Conservation (phyloP, 495 filamentous ascomycete species). For the Aspergillus campestris region DNA sequence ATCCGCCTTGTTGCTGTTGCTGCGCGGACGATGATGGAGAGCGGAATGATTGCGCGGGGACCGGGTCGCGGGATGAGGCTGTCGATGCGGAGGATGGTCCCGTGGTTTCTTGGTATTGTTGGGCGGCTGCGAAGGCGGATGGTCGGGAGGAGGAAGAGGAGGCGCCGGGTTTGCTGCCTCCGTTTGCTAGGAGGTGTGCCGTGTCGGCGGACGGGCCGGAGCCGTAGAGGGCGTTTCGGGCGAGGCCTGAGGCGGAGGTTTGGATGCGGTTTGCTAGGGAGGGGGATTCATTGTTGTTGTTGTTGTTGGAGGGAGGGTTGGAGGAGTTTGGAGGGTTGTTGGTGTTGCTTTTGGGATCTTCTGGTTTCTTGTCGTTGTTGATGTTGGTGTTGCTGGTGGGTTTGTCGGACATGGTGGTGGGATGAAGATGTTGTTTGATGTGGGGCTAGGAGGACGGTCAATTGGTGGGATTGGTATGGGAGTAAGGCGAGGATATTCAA, state of each 20-base stretch:
- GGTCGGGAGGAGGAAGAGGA: conserved; percentile 9
- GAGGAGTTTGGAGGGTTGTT: background rate
- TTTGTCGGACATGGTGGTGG: conserved; percentile 8
- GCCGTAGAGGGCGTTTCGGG: conserved; percentile 23
- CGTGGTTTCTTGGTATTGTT: conserved; percentile 5
- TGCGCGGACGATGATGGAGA: conserved; percentile 6
- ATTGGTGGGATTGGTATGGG: background rate
- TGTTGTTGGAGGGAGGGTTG: conserved; percentile 2
- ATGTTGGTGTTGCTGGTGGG: background rate
- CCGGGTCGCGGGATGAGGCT: background rate
- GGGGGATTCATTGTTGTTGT: conserved; percentile 2
- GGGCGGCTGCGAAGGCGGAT: conserved; percentile 13
- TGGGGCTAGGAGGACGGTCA: background rate
- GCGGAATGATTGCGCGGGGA: conserved; percentile 14
- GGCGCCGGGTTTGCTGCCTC: conserved; percentile 16
- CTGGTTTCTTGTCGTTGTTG: background rate
- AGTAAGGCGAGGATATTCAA: too few species aligned
- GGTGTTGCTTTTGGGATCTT: background rate
- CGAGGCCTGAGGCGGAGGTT: conserved; percentile 27
- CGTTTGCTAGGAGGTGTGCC: conserved; percentile 19
- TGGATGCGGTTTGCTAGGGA: conserved; percentile 33
- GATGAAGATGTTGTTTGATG: background rate
- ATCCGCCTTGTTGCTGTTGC: conserved; percentile 8
- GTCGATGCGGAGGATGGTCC: conserved; percentile 5
- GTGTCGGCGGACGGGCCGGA: conserved; percentile 12